phyloP scores from a whole-genome alignment of 495 filamentous ascomycete genomes.

The Rostrohypoxylon terebratum region DNA sequence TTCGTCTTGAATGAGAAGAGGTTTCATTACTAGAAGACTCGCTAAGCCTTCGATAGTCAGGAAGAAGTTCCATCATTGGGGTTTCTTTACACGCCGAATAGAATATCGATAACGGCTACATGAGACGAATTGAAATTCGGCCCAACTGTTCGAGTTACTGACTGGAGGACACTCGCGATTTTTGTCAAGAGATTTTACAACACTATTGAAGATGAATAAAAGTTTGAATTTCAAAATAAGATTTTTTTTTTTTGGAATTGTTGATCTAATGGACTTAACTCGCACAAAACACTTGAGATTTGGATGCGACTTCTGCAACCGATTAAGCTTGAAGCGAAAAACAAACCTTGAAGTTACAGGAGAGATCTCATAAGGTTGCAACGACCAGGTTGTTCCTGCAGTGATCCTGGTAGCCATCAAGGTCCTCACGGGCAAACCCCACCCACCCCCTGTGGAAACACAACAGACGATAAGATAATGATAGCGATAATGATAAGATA shows the following conservation, averaged over 20 bases:
- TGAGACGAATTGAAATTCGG: background rate
- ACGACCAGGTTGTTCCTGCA: background rate
- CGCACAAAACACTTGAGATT: background rate
- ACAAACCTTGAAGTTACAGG: background rate
- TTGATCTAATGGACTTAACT: background rate
- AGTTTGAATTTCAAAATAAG: background rate
- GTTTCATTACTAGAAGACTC: constrained; percentile 19
- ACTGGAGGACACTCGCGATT: background rate
- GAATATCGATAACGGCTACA: background rate
- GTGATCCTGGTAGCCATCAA: background rate
- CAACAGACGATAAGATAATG: constrained; percentile 10
- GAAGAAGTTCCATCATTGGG: background rate
- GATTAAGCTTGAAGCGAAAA: background rate
- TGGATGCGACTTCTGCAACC: background rate
- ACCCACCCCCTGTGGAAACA: background rate
- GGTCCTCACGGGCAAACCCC: background rate
- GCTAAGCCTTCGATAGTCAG: background rate
- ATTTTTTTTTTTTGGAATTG: background rate
- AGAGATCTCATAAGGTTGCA: background rate
- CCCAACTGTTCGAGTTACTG: background rate
- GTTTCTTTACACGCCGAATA: background rate
- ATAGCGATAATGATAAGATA: constrained; percentile 38
- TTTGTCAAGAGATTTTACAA: background rate
- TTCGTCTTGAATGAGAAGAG: constrained; percentile 11
- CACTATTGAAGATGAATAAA: background rate